A percentile compares a stretch with the other conserved stretches of the same genome.
These are phyloP conservation scores for Pezicula radicicola DNA, from an alignment of 2,329 filamentous ascomycete species.

Conservation along the genomic window DNA sequence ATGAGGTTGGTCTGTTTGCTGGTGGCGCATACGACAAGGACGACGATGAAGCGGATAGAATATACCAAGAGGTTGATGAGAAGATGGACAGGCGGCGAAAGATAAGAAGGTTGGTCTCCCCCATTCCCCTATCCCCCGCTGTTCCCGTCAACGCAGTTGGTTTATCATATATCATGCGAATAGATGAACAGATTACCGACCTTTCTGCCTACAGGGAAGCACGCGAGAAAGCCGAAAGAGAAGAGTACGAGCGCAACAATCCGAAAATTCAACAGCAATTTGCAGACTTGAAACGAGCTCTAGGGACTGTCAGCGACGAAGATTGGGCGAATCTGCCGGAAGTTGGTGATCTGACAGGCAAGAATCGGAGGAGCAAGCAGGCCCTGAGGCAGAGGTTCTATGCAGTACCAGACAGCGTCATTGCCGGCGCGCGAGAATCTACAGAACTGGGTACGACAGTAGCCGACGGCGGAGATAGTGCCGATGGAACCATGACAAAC, in stretches of 20 bases:
- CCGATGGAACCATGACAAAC: constrained; percentile 92
- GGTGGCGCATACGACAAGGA: constrained; percentile 96
- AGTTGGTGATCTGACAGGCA: constrained; percentile 93
- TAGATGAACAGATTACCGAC: constrained; percentile 78
- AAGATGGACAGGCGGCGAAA: constrained; percentile 91
- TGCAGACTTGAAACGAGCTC: constrained; percentile 87
- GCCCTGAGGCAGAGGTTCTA: constrained; percentile 85
- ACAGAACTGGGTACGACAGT: constrained; percentile 85
- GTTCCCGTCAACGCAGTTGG: constrained; percentile 44
- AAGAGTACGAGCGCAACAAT: constrained; percentile 96
- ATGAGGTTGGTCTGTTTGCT: constrained; percentile 92
- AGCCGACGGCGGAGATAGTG: constrained; percentile 50
- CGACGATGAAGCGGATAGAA: constrained; percentile 94
- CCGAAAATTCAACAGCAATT: constrained; percentile 99
- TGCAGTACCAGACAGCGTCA: constrained; percentile 92
- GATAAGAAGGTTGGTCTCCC: constrained; percentile 73
- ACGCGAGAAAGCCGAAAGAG: constrained; percentile 84
- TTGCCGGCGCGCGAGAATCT: constrained; percentile 79
- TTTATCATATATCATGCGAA: constrained; percentile 64
- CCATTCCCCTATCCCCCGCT: constrained; percentile 16
- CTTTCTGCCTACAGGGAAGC: constrained; percentile 76
- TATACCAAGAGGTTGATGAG: constrained; percentile 94
- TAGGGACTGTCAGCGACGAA: constrained; percentile 86
- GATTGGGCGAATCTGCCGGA: constrained; percentile 96
- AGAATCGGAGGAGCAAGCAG: constrained; percentile 82